A percentile compares a stretch with the other conserved stretches of the same genome.
phyloP scores from a whole-genome alignment of 176 grass and related monocot genomes.

The Elaeis guineensis region DNA sequence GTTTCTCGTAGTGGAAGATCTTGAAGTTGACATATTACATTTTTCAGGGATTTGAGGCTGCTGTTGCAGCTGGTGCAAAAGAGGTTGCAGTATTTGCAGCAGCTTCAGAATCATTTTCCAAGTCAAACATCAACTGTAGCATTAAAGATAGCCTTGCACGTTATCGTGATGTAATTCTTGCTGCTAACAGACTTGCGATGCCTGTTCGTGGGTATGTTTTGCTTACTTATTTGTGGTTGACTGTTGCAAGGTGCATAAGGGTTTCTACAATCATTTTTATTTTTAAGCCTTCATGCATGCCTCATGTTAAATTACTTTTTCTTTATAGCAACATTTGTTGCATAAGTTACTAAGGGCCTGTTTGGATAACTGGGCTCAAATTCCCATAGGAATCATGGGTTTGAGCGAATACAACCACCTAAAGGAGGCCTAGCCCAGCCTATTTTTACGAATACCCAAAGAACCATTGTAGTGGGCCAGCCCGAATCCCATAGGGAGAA shows the following conservation, averaged over 20 bases:
- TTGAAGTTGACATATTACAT: neutral
- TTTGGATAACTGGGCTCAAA: too few relatives aligned
- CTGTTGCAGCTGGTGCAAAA: constrained; percentile 66
- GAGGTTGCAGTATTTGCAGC: constrained; percentile 83
- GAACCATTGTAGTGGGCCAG: too few relatives aligned
- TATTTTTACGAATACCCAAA: too few relatives aligned
- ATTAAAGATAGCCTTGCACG: constrained; percentile 71
- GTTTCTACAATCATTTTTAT: too few relatives aligned
- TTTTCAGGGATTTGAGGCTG: constrained; percentile 78
- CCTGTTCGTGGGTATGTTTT: constrained; percentile 60
- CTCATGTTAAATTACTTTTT: too few relatives aligned
- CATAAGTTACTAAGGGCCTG: too few relatives aligned
- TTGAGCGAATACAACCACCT: too few relatives aligned
- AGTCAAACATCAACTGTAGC: constrained; percentile 77
- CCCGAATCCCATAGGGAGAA: too few relatives aligned
- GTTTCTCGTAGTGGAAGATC: neutral
- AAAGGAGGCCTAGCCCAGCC: too few relatives aligned
- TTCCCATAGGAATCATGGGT: too few relatives aligned
- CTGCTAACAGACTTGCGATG: constrained; percentile 54
- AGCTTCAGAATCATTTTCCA: constrained; percentile 85
- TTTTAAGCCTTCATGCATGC: too few relatives aligned
- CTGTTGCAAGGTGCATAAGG: neutral
- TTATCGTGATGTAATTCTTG: constrained; percentile 40
- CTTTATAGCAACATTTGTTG: too few relatives aligned
- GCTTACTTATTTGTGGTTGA: neutral